These are phyloP conservation scores for Monascus ruber DNA, from an alignment of 2,329 filamentous ascomycete genomes.

Conservation along the genomic window DNA sequence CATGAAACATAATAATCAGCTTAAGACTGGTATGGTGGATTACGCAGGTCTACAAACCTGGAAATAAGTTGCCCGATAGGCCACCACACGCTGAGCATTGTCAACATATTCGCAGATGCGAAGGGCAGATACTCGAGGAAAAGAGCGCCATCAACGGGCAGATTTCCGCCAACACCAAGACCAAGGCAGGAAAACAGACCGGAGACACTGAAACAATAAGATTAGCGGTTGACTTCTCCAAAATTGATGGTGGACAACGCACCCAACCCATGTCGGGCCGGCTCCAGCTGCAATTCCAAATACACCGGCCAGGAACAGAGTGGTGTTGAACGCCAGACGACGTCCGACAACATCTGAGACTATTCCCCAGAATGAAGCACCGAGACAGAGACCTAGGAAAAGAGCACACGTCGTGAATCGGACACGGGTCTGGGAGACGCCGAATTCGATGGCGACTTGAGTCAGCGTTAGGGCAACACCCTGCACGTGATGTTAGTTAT, in stretches of 20 bases:
- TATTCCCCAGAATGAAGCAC: slow-evolving; percentile 71
- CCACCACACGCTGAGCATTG: slow-evolving; percentile 79
- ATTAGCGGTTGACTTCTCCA: neutral
- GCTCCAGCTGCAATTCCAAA: slow-evolving; percentile 64
- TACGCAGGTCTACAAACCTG: slow-evolving; percentile 14
- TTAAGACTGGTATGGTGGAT: neutral
- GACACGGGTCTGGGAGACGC: slow-evolving; percentile 55
- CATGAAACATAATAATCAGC: slow-evolving; percentile 1
- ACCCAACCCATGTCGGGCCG: slow-evolving; percentile 53
- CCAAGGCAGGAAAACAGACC: slow-evolving; percentile 51
- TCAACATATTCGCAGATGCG: slow-evolving; percentile 60
- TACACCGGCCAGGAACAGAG: slow-evolving; percentile 60
- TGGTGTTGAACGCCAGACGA: slow-evolving; percentile 69
- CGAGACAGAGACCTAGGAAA: slow-evolving; percentile 65
- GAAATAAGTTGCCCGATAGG: slow-evolving; percentile 67
- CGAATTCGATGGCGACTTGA: slow-evolving; percentile 63
- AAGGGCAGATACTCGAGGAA: slow-evolving; percentile 77
- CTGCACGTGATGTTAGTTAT: slow-evolving; percentile 24
- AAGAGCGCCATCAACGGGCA: slow-evolving; percentile 67
- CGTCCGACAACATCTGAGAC: slow-evolving; percentile 69
- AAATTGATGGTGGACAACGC: slow-evolving; percentile 10
- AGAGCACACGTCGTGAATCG: slow-evolving; percentile 71
- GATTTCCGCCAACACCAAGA: slow-evolving; percentile 61
- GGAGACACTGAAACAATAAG: slow-evolving; percentile 36
- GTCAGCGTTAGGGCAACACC: slow-evolving; percentile 68